These are phyloP conservation scores for Leucocoprinus birnbaumii DNA, from an alignment of 768 basidiomycete genomes.

Conservation along the genomic window DNA sequence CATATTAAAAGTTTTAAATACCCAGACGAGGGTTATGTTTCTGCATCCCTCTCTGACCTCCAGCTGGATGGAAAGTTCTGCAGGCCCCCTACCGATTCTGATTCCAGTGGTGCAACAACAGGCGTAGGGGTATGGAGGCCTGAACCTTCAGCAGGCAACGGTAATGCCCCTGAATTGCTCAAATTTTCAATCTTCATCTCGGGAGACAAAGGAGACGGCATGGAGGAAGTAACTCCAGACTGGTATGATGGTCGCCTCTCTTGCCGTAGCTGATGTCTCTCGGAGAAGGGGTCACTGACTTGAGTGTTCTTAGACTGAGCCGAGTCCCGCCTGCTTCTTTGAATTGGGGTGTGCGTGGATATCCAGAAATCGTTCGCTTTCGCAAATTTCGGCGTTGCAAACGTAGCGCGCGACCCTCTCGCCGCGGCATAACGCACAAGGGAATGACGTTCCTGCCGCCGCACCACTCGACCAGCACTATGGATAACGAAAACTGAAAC, in stretches of 20 bases:
- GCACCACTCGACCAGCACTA: conserved; percentile 57
- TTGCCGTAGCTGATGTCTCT: conserved; percentile 20
- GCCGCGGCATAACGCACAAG: conserved; percentile 45
- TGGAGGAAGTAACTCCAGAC: not conserved
- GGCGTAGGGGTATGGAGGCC: conserved; percentile 30
- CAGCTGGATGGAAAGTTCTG: conserved; percentile 15
- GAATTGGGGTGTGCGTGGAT: conserved; percentile 10
- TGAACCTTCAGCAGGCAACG: conserved; percentile 7
- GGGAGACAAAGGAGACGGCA: conserved; percentile 1
- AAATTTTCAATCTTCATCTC: not conserved
- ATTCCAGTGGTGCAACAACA: conserved; percentile 23
- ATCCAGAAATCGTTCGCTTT: conserved; percentile 1
- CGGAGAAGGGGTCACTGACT: conserved; percentile 30
- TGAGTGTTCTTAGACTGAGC: conserved; percentile 10
- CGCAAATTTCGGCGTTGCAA: not conserved
- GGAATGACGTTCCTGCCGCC: conserved; percentile 57
- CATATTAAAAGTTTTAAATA: not conserved
- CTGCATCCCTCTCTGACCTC: too few species aligned
- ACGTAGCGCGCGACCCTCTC: conserved; percentile 24
- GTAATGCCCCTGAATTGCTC: not conserved
- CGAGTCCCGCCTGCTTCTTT: conserved; percentile 11
- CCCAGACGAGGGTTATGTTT: conserved; percentile 13
- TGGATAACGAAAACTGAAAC: conserved; percentile 56
- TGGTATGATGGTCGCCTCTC: conserved; percentile 6
- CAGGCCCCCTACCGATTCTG: conserved; percentile 19